Base-by-base conservation (phyloP, 2,329 filamentous ascomycete genomes). In the Cladosporium oxysporum region DNA sequence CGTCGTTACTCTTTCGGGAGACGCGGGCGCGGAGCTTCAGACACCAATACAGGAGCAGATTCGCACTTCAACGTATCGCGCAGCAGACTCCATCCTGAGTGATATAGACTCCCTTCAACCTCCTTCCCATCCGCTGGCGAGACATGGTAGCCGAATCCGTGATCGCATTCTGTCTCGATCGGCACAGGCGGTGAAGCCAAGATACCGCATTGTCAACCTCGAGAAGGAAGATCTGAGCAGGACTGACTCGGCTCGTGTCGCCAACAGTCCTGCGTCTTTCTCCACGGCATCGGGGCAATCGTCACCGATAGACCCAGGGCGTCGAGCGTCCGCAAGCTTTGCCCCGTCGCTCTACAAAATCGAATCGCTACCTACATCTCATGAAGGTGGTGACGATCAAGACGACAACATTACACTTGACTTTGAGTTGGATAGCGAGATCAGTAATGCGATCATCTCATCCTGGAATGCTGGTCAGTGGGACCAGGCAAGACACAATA, bases 401-500 rank as follows among this genome's bases (percentile, higher is more conserved):
- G 28, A 21, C 10, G 8, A 10, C 11, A 18, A 33, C 16, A 10
- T 23, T 18, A 59, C 21, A n/a, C 29, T 37, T 28, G 29, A 64
- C 53, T n/a, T 21, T 16, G 23, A 41, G 16, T n/a, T 23, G 18
- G 62, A 68, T 29, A 18, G 16, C 12, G 69, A 69, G 49, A 26
- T 64, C 7, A 35, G 65, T 12, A 60, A 67, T 18, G 58, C 50
- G n/a, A 69, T 70, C 29, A 58, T 70, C 10, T 47, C 62, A n/a
- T 67, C 62, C 44, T 70, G 67, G 60, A 69, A 70, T 64, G 33
- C 58, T 11, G 35, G 58, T n/a, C 41, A 31, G 3, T 71, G 69
- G 69, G 59, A 66, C 10, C 53, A 67, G 26, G 70, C 66, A 2
- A 69, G 68, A 49, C 41, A 61, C 28, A 67, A 67, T 31, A 53